Evolutionary conservation across 225 moss, liverwort and hornwort genomes (phyloP).

Genomic region (Sphagnum contortum): DNA sequence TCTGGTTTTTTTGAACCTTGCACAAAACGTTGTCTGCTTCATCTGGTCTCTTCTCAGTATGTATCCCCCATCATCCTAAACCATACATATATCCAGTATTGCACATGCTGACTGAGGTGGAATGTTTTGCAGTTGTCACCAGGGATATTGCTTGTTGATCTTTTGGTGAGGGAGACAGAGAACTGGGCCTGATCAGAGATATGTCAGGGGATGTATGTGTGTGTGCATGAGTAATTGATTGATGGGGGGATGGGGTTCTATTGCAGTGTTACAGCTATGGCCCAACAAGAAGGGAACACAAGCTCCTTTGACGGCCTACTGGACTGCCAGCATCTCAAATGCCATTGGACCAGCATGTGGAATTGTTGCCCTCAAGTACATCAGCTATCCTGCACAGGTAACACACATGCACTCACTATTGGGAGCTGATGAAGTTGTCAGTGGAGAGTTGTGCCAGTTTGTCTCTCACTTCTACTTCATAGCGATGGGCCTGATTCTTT

Average conservation of each 20-base stretch:
- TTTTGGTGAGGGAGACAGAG: background rate
- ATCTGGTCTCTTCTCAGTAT: conserved; percentile 89
- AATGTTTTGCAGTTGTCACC: background rate
- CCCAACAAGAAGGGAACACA: conserved; percentile 59
- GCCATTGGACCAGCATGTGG: conserved; percentile 93
- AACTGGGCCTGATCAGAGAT: background rate
- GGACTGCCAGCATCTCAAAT: conserved; percentile 82
- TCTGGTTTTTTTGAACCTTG: conserved; percentile 80
- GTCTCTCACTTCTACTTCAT: too few relatives aligned
- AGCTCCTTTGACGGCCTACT: conserved; percentile 72
- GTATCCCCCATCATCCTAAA: background rate
- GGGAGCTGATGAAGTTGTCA: too few relatives aligned
- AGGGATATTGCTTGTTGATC: background rate
- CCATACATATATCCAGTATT: background rate
- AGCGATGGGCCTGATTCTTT: too few relatives aligned
- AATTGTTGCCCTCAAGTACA: conserved; percentile 80
- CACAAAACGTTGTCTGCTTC: conserved; percentile 84
- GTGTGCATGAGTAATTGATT: too few relatives aligned
- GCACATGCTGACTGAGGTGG: background rate
- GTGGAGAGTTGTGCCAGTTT: too few relatives aligned
- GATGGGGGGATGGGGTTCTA: too few relatives aligned
- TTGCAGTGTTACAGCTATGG: conserved; percentile 74
- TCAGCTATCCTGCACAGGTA: conserved; percentile 99
- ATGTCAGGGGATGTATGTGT: too few relatives aligned
- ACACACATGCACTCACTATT: background rate